Evolutionary conservation across 371 early-diverging fungal species (phyloP).

Genomic region (Mucor ambiguus): DNA sequence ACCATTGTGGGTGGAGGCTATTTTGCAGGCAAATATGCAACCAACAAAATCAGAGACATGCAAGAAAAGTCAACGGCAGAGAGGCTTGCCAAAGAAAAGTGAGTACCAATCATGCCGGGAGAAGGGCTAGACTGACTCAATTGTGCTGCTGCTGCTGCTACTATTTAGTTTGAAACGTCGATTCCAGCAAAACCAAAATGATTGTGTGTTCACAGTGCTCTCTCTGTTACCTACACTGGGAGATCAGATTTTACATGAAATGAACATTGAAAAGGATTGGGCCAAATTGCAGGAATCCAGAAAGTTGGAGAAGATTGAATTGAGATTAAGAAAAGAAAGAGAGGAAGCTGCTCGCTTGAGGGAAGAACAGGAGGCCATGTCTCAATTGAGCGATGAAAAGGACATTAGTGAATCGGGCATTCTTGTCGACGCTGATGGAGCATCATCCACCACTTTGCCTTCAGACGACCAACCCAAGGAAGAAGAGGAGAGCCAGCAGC

Average conservation of each 20-base stretch:
- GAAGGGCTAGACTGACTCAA: neutral
- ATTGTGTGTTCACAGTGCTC: constrained; percentile 83
- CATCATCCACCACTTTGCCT: neutral
- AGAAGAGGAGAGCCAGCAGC: neutral
- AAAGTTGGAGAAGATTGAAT: constrained; percentile 36
- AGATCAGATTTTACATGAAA: constrained; percentile 73
- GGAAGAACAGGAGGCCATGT: constrained; percentile 16
- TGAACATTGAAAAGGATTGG: constrained; percentile 80
- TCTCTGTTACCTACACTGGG: constrained; percentile 77
- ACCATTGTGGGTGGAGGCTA: constrained; percentile 76
- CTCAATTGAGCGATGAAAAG: constrained; percentile 8
- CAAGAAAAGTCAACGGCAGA: constrained; percentile 66
- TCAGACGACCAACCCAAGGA: constrained; percentile 2
- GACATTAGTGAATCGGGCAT: neutral
- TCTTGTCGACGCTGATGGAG: constrained; percentile 4
- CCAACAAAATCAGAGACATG: constrained; percentile 69
- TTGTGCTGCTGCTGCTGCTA: neutral
- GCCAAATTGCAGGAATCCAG: constrained; percentile 67
- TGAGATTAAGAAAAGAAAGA: constrained; percentile 25
- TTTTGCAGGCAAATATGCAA: constrained; percentile 75
- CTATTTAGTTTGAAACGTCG: constrained; percentile 73
- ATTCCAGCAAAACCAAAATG: constrained; percentile 93
- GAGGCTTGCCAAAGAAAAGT: constrained; percentile 80
- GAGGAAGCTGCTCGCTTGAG: constrained; percentile 19
- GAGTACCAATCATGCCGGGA: constrained; percentile 18